Base-by-base conservation (phyloP, 345 rosid species). In the Brassica cretica region DNA sequence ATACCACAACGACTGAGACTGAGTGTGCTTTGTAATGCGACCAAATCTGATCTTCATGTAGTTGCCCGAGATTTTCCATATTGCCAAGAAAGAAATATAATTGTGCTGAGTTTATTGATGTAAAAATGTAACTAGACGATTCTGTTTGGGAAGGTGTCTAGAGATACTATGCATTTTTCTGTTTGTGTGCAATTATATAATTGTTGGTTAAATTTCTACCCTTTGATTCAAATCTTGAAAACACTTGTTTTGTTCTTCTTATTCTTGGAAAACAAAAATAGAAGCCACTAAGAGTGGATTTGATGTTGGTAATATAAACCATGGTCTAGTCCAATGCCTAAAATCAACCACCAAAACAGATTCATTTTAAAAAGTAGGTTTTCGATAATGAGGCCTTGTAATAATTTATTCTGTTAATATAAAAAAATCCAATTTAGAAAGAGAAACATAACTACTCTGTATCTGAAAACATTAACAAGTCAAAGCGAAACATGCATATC, bases 121-220 rank as follows among this genome's bases (percentile, higher is more conserved):
- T 63, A 69, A 39, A 30, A 62, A 60, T 41, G 18, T 41, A 67
- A 29, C 24, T 66, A 58, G 32, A 75, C 21, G 12, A 46, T 11
- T 49, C 3, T 76, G 74, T 76, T 76, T 68, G 74, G 74, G 49
- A 68, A 61, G 68, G 25, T 9, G 16, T 60, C 46, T 59, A 59
- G 9, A 60, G 15, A 75, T 6, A 24, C 27, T 5, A 8, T 74
- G 64, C 14, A 41, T 49, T 51, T 51, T 49, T 16, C 29, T 41
- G 0, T 19, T 7, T 0, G 27, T 66, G 58, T 39, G n/a, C 37
- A 39, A 46, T 11, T 18, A 58, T 21, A 12, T 61, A 1, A 1
- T 15, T 71, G 21, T 35, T 35, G 21, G 14, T 60, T 6, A n/a
- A 6, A 6, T 41, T 21, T 67, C 9, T 5, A 41, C 39, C 44